phyloP scores from a whole-genome alignment of 192 early-diverging fungal species.

The Linnemannia exigua region DNA sequence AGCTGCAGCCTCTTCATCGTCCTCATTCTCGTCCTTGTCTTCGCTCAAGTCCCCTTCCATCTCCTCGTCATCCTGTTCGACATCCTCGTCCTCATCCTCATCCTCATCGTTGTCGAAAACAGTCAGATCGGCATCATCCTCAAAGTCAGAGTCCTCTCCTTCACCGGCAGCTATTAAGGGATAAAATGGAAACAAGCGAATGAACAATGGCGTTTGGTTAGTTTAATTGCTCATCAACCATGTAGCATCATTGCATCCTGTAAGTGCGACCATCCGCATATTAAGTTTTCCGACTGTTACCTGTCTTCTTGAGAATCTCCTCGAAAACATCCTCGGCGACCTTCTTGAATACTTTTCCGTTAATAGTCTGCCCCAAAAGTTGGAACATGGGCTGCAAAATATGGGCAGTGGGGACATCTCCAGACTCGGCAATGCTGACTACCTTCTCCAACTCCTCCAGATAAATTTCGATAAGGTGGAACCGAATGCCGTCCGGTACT shows the following conservation, averaged over 20 bases:
- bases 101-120: slow-evolving; percentile 39
- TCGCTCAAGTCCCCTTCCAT: slow-evolving; percentile 44
- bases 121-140: slow-evolving; percentile 39
- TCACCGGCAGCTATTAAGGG: slow-evolving; percentile 50
- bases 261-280: neutral
- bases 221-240: neutral
- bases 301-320: slow-evolving; percentile 54
- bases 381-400: slow-evolving; percentile 68
- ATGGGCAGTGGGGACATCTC: slow-evolving; percentile 60
- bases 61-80: slow-evolving; percentile 42
- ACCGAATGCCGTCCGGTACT: slow-evolving; percentile 77
- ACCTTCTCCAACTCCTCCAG: slow-evolving; percentile 79
- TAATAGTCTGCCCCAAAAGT: slow-evolving; percentile 62
- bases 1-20: slow-evolving; percentile 30
- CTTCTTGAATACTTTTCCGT: slow-evolving; percentile 63
- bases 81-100: slow-evolving; percentile 20
- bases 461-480: slow-evolving; percentile 80
- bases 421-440: slow-evolving; percentile 59
- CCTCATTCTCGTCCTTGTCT: slow-evolving; percentile 34
- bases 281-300: slow-evolving; percentile 15
- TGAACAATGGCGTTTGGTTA: slow-evolving; percentile 13
- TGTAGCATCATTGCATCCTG: neutral
- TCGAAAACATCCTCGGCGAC: slow-evolving; percentile 65
- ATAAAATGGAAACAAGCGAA: neutral
- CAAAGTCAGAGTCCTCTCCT: slow-evolving; percentile 50